Conservation (phyloP, 495 filamentous ascomycete species). For the Stereocaulon alpinum region DNA sequence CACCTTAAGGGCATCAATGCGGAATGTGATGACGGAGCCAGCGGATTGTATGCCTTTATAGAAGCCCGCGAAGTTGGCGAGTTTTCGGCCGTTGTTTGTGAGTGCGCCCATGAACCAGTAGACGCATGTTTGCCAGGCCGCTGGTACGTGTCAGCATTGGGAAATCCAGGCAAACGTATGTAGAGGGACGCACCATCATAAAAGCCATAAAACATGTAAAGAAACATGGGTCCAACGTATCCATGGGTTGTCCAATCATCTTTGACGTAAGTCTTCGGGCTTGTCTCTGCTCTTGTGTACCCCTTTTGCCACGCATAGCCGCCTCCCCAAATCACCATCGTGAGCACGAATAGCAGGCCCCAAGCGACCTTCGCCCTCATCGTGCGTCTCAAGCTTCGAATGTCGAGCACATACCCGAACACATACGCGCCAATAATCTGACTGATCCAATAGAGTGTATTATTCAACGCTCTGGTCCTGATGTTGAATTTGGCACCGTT, state of each 20-base stretch:
- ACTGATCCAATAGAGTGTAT: conserved; percentile 42
- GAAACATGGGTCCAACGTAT: conserved; percentile 41
- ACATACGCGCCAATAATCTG: conserved; percentile 41
- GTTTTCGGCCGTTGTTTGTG: conserved; percentile 79
- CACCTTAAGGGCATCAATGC: conserved; percentile 51
- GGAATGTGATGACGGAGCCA: conserved; percentile 71
- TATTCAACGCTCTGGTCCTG: conserved; percentile 38
- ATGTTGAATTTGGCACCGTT: conserved; percentile 38
- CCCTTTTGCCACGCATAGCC: conserved; percentile 42
- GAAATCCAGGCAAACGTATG: neutral
- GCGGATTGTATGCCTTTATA: conserved; percentile 90
- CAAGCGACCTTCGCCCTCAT: conserved; percentile 34
- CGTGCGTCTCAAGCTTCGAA: conserved; percentile 30
- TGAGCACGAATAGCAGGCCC: conserved; percentile 32
- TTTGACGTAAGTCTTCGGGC: conserved; percentile 24
- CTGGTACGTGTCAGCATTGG: conserved; percentile 16
- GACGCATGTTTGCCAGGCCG: conserved; percentile 65
- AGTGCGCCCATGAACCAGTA: conserved; percentile 91
- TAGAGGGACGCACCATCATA: conserved; percentile 32
- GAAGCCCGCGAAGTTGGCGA: conserved; percentile 83
- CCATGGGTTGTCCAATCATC: conserved; percentile 34
- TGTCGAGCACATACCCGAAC: conserved; percentile 38
- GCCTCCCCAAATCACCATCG: conserved; percentile 40
- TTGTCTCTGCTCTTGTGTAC: conserved; percentile 35
- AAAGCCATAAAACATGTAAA: conserved; percentile 46